Evolutionary conservation across 495 filamentous ascomycete species (phyloP).

Genomic region (Penicillium ochrochloron): DNA sequence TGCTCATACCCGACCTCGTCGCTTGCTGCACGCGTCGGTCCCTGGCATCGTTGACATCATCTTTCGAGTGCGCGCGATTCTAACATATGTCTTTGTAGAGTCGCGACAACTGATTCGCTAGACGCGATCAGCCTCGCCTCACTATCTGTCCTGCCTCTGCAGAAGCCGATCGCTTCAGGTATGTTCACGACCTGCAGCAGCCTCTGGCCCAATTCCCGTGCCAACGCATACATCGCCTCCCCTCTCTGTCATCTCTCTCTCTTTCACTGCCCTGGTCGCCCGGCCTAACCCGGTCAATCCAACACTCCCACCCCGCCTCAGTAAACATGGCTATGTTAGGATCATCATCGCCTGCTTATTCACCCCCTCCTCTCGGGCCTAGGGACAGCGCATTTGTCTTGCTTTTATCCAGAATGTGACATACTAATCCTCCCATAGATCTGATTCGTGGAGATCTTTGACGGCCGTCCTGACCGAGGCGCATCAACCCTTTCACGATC

Average conservation of each 20-base stretch:
- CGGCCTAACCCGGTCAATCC: conserved; percentile 37
- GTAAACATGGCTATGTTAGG: conserved; percentile 6
- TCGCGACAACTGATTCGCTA: conserved; percentile 28
- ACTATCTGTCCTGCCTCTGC: conserved; percentile 33
- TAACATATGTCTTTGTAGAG: conserved; percentile 23
- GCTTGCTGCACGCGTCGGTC: conserved; percentile 14
- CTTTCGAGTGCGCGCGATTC: conserved; percentile 15
- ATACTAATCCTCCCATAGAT: conserved; percentile 40
- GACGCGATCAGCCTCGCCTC: conserved; percentile 24
- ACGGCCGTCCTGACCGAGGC: conserved; percentile 34
- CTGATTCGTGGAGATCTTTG: conserved; percentile 21
- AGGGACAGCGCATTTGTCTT: conserved; percentile 38
- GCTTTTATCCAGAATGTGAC: conserved; percentile 27
- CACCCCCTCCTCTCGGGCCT: conserved; percentile 27
- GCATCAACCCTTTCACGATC: conserved; percentile 24
- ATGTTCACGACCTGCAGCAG: conserved; percentile 46
- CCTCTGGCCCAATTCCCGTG: conserved; percentile 38
- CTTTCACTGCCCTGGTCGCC: conserved; percentile 9
- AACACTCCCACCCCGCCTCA: conserved; percentile 17
- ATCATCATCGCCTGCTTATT: conserved; percentile 19
- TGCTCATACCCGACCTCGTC: conserved; percentile 20
- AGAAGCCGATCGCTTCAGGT: conserved; percentile 49
- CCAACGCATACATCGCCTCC: conserved; percentile 54
- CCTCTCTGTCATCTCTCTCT: conserved; percentile 24
- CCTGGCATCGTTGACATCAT: conserved; percentile 34